Base-by-base conservation (phyloP, 441 rosid genomes). In the Francoa sonchifolia region DNA sequence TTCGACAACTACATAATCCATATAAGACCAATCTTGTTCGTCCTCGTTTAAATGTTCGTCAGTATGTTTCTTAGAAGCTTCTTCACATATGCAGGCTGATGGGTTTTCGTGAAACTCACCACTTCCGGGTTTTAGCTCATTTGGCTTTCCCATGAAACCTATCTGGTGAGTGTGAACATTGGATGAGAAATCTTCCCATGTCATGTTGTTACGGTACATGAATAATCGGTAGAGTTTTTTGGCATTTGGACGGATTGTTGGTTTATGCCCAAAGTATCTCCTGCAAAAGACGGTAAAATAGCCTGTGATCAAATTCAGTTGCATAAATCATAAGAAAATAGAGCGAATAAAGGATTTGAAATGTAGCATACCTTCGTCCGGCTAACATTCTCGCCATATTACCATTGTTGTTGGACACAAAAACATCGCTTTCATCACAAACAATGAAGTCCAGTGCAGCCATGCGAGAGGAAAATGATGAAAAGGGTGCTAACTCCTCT, bases 91-190 rank as follows among this genome's bases (percentile, higher is more conserved):
- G 73, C 99, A 90, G 41, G 77, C 35, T 0, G 84, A 56, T 1
- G 99, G 99, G 42, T 90, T 90, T 72, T 90, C 99, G 53, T 90
- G 99, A 66, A 90, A 90, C 67, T 86, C 96, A 20, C 96, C 99
- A 59, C 95, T 76, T 44, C 99, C 96, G 0, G 94, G 80, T 66
- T 81, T 74, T 8, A 77, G 83, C 57, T 90, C 96, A 19, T 78
- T 90, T n/a, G 99, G 96, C 50, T 69, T 86, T 43, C 99, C 96
- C 94, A 90, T 81, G 69, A 80, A 85, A 44, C 95, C 96, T 69
- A 66, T 71, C 63, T 90, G 99, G 34, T 63, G 70, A 17, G 69
- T 67, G 25, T 79, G 73, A 33, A 83, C 86, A 56, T 56, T 75
- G 10, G 94, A 80, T 33, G 89, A 65, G 62, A 86, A 86, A 57